Percentiles rank a stretch among this genome's conserved stretches.
Evolutionary conservation across 257 asterid species (phyloP).

Genomic region (Verbena officinalis): DNA sequence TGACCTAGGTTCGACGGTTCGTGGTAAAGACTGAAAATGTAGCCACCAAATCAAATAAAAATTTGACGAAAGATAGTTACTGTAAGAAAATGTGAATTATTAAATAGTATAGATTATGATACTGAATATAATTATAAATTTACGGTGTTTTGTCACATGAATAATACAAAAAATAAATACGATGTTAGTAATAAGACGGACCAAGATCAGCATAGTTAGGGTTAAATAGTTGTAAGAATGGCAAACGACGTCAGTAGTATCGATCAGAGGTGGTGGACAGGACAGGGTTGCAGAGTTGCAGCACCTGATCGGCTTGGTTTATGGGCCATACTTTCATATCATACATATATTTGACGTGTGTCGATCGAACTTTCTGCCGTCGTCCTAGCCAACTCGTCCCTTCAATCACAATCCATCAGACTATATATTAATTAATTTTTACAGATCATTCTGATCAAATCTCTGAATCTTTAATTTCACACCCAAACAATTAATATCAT

Average conservation of each 20-base stretch:
- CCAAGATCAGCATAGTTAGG: background rate
- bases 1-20: too few species aligned
- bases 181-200: background rate
- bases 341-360: background rate
- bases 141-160: too few species aligned
- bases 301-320: conserved; percentile 28
- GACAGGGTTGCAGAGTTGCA: conserved; percentile 4
- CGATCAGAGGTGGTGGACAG: too few species aligned
- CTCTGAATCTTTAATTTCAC: conserved; percentile 5
- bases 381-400: background rate
- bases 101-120: too few species aligned
- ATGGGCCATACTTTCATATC: background rate
- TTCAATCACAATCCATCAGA: conserved; percentile 29
- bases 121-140: too few species aligned
- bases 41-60: too few species aligned
- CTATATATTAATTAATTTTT: background rate
- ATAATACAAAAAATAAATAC: too few species aligned
- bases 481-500: too few species aligned
- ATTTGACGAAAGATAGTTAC: too few species aligned
- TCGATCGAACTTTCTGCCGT: background rate
- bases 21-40: too few species aligned
- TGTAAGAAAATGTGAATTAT: too few species aligned
- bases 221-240: conserved; percentile 13
- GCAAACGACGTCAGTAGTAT: conserved; percentile 10
- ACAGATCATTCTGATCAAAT: conserved; percentile 3